Conservation (phyloP, 208 protist genomes). For the Phytomonas francai region DNA sequence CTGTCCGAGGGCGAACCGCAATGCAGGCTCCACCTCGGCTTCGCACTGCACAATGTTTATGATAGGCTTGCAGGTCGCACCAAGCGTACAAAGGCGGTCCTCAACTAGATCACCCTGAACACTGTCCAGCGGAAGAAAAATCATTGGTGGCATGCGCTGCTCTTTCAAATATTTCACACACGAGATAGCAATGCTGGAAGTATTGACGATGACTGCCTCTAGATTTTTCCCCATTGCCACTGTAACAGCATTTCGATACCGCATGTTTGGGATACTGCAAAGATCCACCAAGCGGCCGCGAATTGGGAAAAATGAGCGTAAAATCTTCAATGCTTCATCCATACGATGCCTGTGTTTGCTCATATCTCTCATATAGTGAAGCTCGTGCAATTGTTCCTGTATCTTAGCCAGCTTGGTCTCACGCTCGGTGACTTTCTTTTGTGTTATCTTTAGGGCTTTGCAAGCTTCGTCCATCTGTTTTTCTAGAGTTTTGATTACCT, state of each 20-base stretch:
- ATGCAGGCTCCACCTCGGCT: slow-evolving; percentile 68
- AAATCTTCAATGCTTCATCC: slow-evolving; percentile 77
- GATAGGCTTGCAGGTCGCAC: slow-evolving; percentile 86
- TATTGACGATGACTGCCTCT: slow-evolving; percentile 96
- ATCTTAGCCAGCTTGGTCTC: slow-evolving; percentile 78
- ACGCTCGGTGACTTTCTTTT: slow-evolving; percentile 54
- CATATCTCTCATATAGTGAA: slow-evolving; percentile 78
- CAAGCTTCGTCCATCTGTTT: slow-evolving; percentile 30
- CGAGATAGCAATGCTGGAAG: slow-evolving; percentile 78
- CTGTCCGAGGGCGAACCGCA: slow-evolving; percentile 93
- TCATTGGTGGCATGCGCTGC: slow-evolving; percentile 88
- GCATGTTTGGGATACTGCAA: slow-evolving; percentile 83
- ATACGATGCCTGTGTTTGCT: slow-evolving; percentile 64
- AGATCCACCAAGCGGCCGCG: slow-evolving; percentile 90
- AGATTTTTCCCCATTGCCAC: slow-evolving; percentile 95
- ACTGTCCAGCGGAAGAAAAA: slow-evolving; percentile 94
- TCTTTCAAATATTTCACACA: slow-evolving; percentile 96
- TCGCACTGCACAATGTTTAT: slow-evolving; percentile 93
- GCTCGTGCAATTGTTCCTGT: slow-evolving; percentile 84
- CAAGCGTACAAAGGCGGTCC: slow-evolving; percentile 88
- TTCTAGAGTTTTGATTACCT: slow-evolving; percentile 24
- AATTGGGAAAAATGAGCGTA: slow-evolving; percentile 89
- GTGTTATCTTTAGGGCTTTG: slow-evolving; percentile 29
- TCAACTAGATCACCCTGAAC: slow-evolving; percentile 83
- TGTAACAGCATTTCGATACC: slow-evolving; percentile 91